Evolutionary conservation across 2,329 filamentous ascomycete species (phyloP).

Genomic region (Phialemonium atrogriseum): DNA sequence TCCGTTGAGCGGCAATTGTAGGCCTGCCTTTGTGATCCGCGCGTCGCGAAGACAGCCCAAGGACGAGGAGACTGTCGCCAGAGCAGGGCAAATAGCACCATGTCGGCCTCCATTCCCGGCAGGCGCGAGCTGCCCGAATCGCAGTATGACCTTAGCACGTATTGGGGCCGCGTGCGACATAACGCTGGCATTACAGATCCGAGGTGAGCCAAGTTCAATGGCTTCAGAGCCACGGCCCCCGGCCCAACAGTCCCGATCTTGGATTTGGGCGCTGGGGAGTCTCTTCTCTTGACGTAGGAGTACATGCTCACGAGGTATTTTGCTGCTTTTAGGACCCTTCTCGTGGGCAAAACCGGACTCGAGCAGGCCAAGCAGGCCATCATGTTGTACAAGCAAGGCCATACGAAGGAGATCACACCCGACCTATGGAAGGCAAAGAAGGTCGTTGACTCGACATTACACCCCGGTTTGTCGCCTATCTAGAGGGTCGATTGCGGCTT

Average conservation of each 20-base stretch:
- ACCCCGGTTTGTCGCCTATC: constrained; percentile 60
- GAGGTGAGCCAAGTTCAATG: constrained; percentile 61
- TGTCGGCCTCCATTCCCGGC: constrained; percentile 60
- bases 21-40: no score
- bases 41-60: no score
- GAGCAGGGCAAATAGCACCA: constrained; percentile 19
- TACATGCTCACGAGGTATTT: no score
- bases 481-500: no score
- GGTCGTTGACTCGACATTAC: constrained; percentile 90
- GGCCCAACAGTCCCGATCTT: no score
- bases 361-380: constrained; percentile 80
- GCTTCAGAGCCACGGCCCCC: no score
- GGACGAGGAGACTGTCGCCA: neutral
- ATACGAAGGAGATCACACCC: constrained; percentile 71
- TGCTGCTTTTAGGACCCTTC: constrained; percentile 74
- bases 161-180: constrained; percentile 91
- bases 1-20: no score
- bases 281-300: no score
- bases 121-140: constrained; percentile 80
- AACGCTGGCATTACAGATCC: constrained; percentile 86
- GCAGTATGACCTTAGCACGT: constrained; percentile 85
- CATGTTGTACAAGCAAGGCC: constrained; percentile 77
- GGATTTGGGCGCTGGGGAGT: no score
- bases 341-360: constrained; percentile 69
- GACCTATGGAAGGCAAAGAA: constrained; percentile 96